Evolutionary conservation across 768 basidiomycete genomes (phyloP), one percentile per base, ranked within the genome.

Genomic region (Coprinopsis cinerea): DNA sequence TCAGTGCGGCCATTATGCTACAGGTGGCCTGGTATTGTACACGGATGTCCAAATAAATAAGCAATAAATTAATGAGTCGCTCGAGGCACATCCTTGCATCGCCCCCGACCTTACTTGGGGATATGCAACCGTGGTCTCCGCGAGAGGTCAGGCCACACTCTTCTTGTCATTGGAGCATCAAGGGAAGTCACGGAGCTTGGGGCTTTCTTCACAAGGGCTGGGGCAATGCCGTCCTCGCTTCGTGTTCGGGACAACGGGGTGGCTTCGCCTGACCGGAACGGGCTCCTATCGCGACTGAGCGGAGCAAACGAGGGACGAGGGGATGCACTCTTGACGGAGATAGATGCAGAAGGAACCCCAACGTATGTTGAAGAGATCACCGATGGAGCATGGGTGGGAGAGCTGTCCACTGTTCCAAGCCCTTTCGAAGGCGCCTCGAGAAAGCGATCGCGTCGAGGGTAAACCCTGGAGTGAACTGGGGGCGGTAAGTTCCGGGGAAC

Each of bases 341-440:
- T 45, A 24, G 44, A 35, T 30, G 44, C 50, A 9, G 17, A 26
- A 14, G 44, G 42, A 15, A 24, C 43, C 17, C 44, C 34, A 15
- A 51, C 20, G 24, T 51, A 51, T 18, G 50, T 51, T 2, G 50
- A 51, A 15, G 50, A 51, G 9, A 44, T 44, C 15, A 28, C 34
- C 6, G 49, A 51, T 26, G 13, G 50, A 10, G 50, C 36, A 3
- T 22, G 11, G 4, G 18, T 34, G 1, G 44, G 35, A 78, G 77
- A 36, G 74, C 72, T 53, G 82, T 86, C 79, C 81, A 24, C 64
- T 83, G 35, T 68, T 88, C 28, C 71, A 85, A 59, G 81, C 79
- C 59, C 41, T 79, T 86, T 61, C 56, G 23, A 7, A n/a, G 43
- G 50, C 14, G 34, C 28, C 9, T 35, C 44, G 18, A 51, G 32